Base-by-base conservation (phyloP, 768 basidiomycete genomes). In the Crassisporium funariophilum region DNA sequence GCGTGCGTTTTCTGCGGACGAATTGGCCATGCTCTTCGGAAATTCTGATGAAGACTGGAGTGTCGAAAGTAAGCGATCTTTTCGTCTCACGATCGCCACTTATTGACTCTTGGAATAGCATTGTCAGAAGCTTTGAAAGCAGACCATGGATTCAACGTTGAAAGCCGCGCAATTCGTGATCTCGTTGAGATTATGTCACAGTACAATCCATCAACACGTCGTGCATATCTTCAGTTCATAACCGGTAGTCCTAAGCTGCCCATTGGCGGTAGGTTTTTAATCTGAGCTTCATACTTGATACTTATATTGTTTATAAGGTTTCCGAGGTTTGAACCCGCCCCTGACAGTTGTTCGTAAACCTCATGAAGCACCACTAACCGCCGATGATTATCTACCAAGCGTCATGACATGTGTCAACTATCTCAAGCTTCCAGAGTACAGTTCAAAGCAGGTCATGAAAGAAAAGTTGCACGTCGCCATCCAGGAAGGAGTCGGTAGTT, bases 391-490 rank as follows among this genome's bases (percentile, higher is more conserved):
- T 63, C 75, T 98, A 21, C 95, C 95, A 0, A 95, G 91, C 59
- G 95, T 98, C 22, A 98, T 98, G 97, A 98, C 97, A 3, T 99
- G 97, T 66, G 95, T 93, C 50, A 93, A 94, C 68, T 95, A 93
- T 63, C 72, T 99, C 61, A 99, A 99, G 67, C 74, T 98, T 54
- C 95, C 95, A 0, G 94, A 98, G 60, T 98, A 98, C 65, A 91
- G 89, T 46, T 84, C 86, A 20, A 93, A 89, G 67, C 78, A 74
- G 25, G 83, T 91, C 29, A 87, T 98, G 83, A 77, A 73, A 58
- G 83, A 90, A 65, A 95, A 93, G 64, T 67, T 99, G 55, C 74
- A 75, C 41, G 75, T 81, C 23, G 95, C 97, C 27, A 91, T 97
- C 74, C 81, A 83, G 57, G 97, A 98, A 69, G 97, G 97, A 33